Evolutionary conservation across 2,329 filamentous ascomycete species (phyloP).

Genomic region (Alternaria sp.): DNA sequence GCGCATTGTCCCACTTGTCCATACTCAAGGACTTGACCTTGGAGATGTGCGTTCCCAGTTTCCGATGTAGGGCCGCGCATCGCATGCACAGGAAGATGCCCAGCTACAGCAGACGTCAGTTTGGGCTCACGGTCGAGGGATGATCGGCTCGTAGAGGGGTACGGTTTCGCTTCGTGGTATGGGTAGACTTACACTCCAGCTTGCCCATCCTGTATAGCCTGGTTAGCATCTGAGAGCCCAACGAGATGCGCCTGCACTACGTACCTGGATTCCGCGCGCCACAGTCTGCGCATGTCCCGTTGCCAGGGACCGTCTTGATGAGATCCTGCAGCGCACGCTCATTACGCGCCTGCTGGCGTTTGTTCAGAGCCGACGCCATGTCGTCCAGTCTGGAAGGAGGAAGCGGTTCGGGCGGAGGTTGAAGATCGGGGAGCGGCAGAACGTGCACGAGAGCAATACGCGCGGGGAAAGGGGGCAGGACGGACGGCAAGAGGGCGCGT

Average conservation of each 20-base stretch:
- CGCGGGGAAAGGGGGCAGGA: slow-evolving; percentile 17
- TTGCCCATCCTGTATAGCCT: slow-evolving; percentile 77
- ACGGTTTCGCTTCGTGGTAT: neutral
- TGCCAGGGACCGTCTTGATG: slow-evolving; percentile 81
- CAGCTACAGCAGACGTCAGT: slow-evolving; percentile 62
- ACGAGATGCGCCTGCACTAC: slow-evolving; percentile 38
- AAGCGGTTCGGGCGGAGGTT: slow-evolving; percentile 24
- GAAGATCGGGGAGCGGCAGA: slow-evolving; percentile 25
- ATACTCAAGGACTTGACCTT: slow-evolving; percentile 99
- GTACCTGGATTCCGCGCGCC: slow-evolving; percentile 87
- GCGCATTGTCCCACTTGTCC: slow-evolving; percentile 95
- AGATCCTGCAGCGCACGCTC: slow-evolving; percentile 91
- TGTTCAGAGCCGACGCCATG: slow-evolving; percentile 82
- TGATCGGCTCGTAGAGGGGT: neutral
- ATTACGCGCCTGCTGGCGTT: slow-evolving; percentile 97
- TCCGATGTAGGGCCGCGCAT: slow-evolving; percentile 92
- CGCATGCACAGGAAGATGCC: slow-evolving; percentile 98
- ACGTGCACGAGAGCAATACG: slow-evolving; percentile 25
- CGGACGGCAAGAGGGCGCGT: slow-evolving; percentile 17
- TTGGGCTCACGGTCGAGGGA: neutral
- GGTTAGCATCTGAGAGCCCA: slow-evolving; percentile 35
- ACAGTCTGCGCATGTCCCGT: slow-evolving; percentile 94
- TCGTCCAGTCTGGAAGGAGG: slow-evolving; percentile 22
- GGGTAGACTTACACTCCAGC: slow-evolving; percentile 79
- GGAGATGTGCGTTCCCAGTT: slow-evolving; percentile 95